phyloP scores from a whole-genome alignment of 148 eudicot genomes.

The Dysphania ambrosioides region DNA sequence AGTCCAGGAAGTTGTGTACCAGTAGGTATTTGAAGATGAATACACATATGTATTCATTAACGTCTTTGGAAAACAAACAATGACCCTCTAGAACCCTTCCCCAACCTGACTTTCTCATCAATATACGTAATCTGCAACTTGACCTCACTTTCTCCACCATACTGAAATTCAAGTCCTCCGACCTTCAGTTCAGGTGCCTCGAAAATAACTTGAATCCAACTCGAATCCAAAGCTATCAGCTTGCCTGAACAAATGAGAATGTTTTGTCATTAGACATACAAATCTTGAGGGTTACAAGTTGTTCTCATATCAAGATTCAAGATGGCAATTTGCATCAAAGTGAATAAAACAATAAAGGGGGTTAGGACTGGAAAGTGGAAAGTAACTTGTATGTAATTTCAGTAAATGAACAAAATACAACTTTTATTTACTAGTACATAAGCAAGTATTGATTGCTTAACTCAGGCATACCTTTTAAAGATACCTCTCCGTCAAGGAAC shows the following conservation, averaged over 20 bases:
- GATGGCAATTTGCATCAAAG: not conserved
- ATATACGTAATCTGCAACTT: constrained; percentile 85
- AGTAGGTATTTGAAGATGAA: not conserved
- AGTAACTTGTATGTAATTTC: constrained; percentile 10
- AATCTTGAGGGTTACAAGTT: not conserved
- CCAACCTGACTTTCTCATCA: constrained; percentile 83
- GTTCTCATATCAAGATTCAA: not conserved
- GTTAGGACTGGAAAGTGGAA: not conserved
- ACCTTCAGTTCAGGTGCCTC: constrained; percentile 82
- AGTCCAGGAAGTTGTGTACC: not conserved
- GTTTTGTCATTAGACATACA: not conserved
- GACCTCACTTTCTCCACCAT: constrained; percentile 91
- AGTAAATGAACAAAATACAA: not conserved
- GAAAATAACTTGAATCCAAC: constrained; percentile 86
- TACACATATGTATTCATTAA: constrained; percentile 8
- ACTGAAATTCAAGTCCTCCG: constrained; percentile 63
- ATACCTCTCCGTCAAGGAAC: constrained; percentile 85
- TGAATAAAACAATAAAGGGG: not conserved
- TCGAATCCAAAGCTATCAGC: constrained; percentile 72
- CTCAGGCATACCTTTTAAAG: constrained; percentile 60
- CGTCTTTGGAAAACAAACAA: constrained; percentile 85
- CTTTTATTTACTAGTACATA: no score
- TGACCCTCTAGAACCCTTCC: constrained; percentile 93
- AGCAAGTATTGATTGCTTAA: constrained; percentile 7
- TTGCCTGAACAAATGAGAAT: constrained; percentile 49